Percentiles rank a stretch among this genome's conserved stretches.
phyloP scores from a whole-genome alignment of 2,329 filamentous ascomycete species.

The Penicillium sumatraense region DNA sequence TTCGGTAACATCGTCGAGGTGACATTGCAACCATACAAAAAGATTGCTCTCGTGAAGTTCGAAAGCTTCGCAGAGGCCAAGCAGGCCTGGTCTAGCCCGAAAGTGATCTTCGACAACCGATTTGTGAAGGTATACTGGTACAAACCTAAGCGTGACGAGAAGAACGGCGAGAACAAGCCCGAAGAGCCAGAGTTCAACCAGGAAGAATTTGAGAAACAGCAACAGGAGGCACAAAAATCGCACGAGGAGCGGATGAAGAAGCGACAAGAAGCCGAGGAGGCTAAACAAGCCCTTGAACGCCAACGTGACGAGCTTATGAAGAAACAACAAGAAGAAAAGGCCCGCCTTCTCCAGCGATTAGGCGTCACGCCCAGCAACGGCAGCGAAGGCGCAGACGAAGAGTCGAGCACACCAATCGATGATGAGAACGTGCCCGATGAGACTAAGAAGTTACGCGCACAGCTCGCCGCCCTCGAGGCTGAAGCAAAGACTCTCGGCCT shows the following conservation, averaged over 20 bases:
- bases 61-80: constrained; percentile 56
- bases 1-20: constrained; percentile 62
- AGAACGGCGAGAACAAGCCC: constrained; percentile 31
- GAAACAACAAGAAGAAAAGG: constrained; percentile 60
- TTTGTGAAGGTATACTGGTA: constrained; percentile 70
- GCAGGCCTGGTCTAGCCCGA: constrained; percentile 63
- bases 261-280: constrained; percentile 56
- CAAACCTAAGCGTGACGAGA: constrained; percentile 47
- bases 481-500: constrained; percentile 60
- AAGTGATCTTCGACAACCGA: constrained; percentile 66
- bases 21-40: constrained; percentile 58
- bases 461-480: constrained; percentile 59
- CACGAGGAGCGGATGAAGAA: constrained; percentile 60
- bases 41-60: constrained; percentile 61
- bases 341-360: constrained; percentile 54
- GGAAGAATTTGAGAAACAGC: constrained; percentile 59
- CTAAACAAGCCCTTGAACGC: constrained; percentile 57
- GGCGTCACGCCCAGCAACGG: constrained; percentile 45
- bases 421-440: constrained; percentile 49
- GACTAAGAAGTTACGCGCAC: constrained; percentile 58
- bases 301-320: constrained; percentile 56
- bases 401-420: constrained; percentile 28
- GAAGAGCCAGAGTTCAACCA: constrained; percentile 56
- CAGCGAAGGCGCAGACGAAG: constrained; percentile 27
- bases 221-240: constrained; percentile 60